These are phyloP conservation scores for Plasmodium vinckei DNA, from an alignment of 169 alveolate genomes.

Conservation along the genomic window DNA sequence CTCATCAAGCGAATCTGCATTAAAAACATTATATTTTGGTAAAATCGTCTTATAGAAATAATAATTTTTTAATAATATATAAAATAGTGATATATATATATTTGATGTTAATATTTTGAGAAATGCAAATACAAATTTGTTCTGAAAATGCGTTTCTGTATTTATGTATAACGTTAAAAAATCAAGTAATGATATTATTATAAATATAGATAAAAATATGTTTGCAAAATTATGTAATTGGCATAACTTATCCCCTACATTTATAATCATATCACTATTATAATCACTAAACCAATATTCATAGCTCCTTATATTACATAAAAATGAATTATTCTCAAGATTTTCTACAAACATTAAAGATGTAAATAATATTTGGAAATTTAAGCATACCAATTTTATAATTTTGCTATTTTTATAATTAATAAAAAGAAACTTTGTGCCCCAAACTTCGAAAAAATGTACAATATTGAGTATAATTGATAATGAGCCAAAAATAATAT, in stretches of 20 bases:
- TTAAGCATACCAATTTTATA: slow-evolving; percentile 27
- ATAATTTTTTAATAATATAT: slow-evolving; percentile 41
- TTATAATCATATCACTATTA: slow-evolving; percentile 18
- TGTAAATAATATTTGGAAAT: slow-evolving; percentile 60
- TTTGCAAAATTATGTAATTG: slow-evolving; percentile 38
- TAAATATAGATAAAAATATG: slow-evolving; percentile 31
- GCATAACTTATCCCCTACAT: slow-evolving; percentile 57
- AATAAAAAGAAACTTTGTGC: not conserved
- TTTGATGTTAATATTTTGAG: slow-evolving; percentile 17
- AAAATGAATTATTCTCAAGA: slow-evolving; percentile 45
- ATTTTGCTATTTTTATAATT: slow-evolving; percentile 20
- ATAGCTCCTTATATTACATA: slow-evolving; percentile 52
- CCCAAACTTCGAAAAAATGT: slow-evolving; percentile 6
- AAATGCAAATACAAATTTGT: slow-evolving; percentile 32
- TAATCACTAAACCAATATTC: slow-evolving; percentile 41
- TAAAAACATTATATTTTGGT: slow-evolving; percentile 31
- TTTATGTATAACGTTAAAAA: slow-evolving; percentile 24
- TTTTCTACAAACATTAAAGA: slow-evolving; percentile 39
- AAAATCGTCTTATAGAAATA: slow-evolving; percentile 20
- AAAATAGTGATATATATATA: slow-evolving; percentile 46
- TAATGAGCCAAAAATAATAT: slow-evolving; percentile 40
- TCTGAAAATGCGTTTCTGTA: slow-evolving; percentile 30
- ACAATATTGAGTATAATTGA: slow-evolving; percentile 15
- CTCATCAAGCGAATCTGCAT: slow-evolving; percentile 29
- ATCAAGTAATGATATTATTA: slow-evolving; percentile 34